Base-by-base conservation (phyloP, 2,329 filamentous ascomycete genomes). In the Nakataea oryzae region DNA sequence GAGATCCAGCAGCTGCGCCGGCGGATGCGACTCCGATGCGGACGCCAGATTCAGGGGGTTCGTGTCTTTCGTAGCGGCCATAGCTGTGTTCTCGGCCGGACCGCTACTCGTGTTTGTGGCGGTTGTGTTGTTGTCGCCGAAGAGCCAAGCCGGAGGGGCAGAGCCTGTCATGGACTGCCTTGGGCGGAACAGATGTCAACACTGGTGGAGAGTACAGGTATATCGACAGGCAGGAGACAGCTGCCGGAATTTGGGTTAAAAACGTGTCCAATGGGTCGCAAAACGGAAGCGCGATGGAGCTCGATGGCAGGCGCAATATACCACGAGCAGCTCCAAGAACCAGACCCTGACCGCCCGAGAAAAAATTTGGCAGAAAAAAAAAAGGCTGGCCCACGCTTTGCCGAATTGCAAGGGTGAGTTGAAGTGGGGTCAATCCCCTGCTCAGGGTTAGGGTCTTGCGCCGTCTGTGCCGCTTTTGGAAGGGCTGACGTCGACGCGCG, bases 1-100 rank as follows among this genome's bases (percentile, higher is more conserved):
- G 21, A 90, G 77, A 64, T 86, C 82, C 70, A 92, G 77, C 47
- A 92, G 76, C 72, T 88, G 81, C 30, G 81, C 73, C 5, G 87
- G 81, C 29, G 84, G 79, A 13, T 29, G 58, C 11, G 47, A 24
- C 21, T 54, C 27, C 13, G 41, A 27, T 2, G 54, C n/a, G 24
- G 11, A 17, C 14, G 34, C 34, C 14, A 17, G 34, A 14, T 47
- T 21, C 34, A 17, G 14, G 14, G 34, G 14, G 14, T 47, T 47
- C 34, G 17, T 47, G 14, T 21, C 34, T 47, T 47, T 47, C 34
- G 34, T 21, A 7, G 34, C 34, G 34, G 58, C 47, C 58, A 60
- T 60, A 21, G 26, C 24, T n/a, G 3, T 54, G 34, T 60, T 4
- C 12, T 60, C 54, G 21, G 7, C 2, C 34, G 17, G 24, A 17